A percentile compares a stretch with the other conserved stretches of the same genome.
These are phyloP conservation scores for Echites panduratus DNA, from an alignment of 257 asterid species.

Conservation along the genomic window DNA sequence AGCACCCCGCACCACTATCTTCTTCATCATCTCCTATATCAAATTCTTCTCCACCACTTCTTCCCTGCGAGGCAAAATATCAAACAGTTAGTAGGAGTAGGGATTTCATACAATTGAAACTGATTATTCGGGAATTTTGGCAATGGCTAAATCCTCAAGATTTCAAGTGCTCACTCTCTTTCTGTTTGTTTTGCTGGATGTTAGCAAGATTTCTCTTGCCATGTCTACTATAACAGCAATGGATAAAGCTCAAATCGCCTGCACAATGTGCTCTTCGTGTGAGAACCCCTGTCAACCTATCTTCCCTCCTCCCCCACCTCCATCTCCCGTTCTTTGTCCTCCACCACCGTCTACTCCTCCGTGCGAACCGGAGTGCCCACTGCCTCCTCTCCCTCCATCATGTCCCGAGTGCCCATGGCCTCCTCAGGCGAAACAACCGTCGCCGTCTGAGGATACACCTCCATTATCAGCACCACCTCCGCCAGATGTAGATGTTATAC, in stretches of 20 bases:
- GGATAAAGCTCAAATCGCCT: slow-evolving; percentile 45
- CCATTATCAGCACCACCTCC: neutral
- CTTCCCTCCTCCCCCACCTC: slow-evolving; percentile 45
- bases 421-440: too few species aligned
- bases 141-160: slow-evolving; percentile 22
- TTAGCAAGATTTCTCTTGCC: slow-evolving; percentile 16
- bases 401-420: neutral
- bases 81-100: neutral
- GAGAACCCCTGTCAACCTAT: slow-evolving; percentile 72
- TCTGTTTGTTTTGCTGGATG: slow-evolving; percentile 14
- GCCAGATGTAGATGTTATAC: too few species aligned
- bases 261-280: slow-evolving; percentile 67
- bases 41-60: too few species aligned
- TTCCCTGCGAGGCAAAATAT: too few species aligned
- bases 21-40: too few species aligned
- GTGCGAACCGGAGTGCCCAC: neutral
- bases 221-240: slow-evolving; percentile 42
- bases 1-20: too few species aligned
- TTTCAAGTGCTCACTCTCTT: slow-evolving; percentile 15
- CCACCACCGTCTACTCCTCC: slow-evolving; percentile 41
- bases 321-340: slow-evolving; percentile 23
- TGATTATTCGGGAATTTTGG: too few species aligned
- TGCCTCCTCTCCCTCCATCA: neutral
- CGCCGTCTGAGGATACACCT: neutral
- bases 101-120: neutral